Percentiles rank a stretch among this genome's conserved stretches.
These are phyloP conservation scores for Dictyostelium intermedium DNA, from an alignment of 78 protist species.

Conservation along the genomic window DNA sequence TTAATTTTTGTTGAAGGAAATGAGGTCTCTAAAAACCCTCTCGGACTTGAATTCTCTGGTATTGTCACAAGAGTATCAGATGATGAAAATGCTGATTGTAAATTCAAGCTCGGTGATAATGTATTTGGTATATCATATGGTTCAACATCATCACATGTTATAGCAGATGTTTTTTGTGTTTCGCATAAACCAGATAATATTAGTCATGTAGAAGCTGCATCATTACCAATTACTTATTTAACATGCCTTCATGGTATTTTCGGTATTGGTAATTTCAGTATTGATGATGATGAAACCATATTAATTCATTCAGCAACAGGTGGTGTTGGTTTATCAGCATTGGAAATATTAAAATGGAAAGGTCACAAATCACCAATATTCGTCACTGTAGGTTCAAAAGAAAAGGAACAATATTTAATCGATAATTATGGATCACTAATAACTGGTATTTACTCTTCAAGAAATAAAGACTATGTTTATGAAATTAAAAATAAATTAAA, in stretches of 20 bases:
- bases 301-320: conserved; percentile 29
- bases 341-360: conserved; percentile 83
- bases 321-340: conserved; percentile 58
- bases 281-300: not conserved
- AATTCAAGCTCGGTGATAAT: conserved; percentile 9
- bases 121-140: not conserved
- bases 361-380: conserved; percentile 8
- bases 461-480: not conserved
- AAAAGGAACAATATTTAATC: not conserved
- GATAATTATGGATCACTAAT: conserved; percentile 7
- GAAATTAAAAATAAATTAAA: not conserved
- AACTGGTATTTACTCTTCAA: conserved; percentile 2
- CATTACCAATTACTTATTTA: not conserved
- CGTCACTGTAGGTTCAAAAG: conserved; percentile 10
- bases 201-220: not conserved
- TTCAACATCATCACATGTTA: not conserved
- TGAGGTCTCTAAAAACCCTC: not conserved
- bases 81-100: not conserved
- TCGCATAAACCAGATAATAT: not conserved
- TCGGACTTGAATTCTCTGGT: conserved; percentile 1
- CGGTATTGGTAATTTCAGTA: conserved; percentile 11
- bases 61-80: not conserved
- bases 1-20: not conserved
- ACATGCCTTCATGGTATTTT: not conserved
- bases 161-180: not conserved